A percentile compares a stretch with the other conserved stretches of the same genome.
Evolutionary conservation across 2,329 filamentous ascomycete species (phyloP).

Genomic region (Colletotrichum spaethianum): DNA sequence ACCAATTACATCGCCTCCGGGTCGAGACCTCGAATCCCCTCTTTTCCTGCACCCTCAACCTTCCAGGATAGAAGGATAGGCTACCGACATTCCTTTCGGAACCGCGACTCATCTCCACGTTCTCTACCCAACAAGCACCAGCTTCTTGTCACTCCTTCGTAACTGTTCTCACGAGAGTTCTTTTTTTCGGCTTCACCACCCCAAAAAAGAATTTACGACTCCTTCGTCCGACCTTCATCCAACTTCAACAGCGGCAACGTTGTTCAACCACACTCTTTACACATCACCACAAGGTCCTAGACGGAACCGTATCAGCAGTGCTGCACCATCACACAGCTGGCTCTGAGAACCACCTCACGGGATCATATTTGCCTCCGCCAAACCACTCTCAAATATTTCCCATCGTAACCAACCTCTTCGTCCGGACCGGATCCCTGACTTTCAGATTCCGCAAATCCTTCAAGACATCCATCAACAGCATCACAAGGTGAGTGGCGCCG

Average conservation of each 20-base stretch:
- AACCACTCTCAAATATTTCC: conserved; percentile 21
- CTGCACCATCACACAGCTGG: conserved; percentile 42
- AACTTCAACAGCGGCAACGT: conserved; percentile 37
- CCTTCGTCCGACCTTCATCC: conserved; percentile 37
- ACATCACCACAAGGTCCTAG: conserved; percentile 43
- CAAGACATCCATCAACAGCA: conserved; percentile 30
- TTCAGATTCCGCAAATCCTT: conserved; percentile 30
- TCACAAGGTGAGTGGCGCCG: conserved; percentile 30
- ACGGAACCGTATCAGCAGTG: conserved; percentile 46
- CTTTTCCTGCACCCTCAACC: conserved; percentile 40
- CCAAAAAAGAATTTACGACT: conserved; percentile 36
- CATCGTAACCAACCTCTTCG: conserved; percentile 5
- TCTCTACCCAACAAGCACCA: conserved; percentile 30
- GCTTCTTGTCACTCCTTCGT: conserved; percentile 42
- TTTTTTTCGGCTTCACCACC: conserved; percentile 37
- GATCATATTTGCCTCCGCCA: conserved; percentile 28
- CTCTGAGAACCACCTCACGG: conserved; percentile 42
- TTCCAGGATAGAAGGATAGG: conserved; percentile 42
- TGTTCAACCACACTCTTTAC: conserved; percentile 45
- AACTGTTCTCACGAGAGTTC: conserved; percentile 30
- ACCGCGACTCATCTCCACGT: conserved; percentile 28
- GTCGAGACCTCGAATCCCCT: conserved; percentile 29
- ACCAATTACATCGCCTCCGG: conserved; percentile 26
- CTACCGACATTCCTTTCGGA: conserved; percentile 38
- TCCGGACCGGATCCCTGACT: conserved; percentile 24